A percentile compares a stretch with the other conserved stretches of the same genome.
phyloP scores from a whole-genome alignment of 208 protist species.

The Crithidia bombi region DNA sequence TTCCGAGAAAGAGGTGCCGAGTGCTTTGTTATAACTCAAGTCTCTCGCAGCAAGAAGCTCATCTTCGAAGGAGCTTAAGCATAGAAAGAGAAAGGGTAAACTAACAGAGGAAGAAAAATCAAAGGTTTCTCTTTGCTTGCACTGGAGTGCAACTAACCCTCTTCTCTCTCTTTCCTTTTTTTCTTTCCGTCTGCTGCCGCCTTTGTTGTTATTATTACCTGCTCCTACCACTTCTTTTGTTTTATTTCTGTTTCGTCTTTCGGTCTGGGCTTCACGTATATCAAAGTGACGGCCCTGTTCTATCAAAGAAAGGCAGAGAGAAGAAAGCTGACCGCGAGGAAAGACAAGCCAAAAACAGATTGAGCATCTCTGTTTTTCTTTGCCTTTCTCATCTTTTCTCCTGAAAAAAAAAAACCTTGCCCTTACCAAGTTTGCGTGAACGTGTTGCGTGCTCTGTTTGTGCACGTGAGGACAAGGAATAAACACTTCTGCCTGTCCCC shows the following conservation, averaged over 20 bases:
- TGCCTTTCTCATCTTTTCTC: neutral
- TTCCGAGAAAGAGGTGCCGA: neutral
- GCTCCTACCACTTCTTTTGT: neutral
- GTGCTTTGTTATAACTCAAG: neutral
- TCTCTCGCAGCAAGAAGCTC: neutral
- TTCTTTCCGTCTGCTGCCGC: slow-evolving; percentile 6
- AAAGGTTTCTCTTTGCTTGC: neutral
- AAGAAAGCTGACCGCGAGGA: neutral
- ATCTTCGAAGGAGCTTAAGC: neutral
- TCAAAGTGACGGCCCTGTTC: neutral
- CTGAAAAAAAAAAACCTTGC: too few species aligned
- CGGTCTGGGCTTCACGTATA: neutral
- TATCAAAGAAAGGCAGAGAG: neutral
- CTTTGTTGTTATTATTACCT: neutral
- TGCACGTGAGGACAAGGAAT: neutral
- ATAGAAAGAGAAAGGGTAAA: neutral
- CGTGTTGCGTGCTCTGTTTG: neutral
- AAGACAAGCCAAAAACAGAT: slow-evolving; percentile 14
- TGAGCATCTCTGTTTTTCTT: neutral
- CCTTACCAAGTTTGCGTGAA: neutral
- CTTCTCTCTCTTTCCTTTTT: slow-evolving; percentile 4
- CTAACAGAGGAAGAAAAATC: neutral
- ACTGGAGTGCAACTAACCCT: neutral
- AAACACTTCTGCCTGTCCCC: neutral
- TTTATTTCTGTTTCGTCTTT: neutral